Evolutionary conservation across 768 basidiomycete genomes (phyloP), one percentile per base, ranked within the genome.

Genomic region (Amyloporia xantha): DNA sequence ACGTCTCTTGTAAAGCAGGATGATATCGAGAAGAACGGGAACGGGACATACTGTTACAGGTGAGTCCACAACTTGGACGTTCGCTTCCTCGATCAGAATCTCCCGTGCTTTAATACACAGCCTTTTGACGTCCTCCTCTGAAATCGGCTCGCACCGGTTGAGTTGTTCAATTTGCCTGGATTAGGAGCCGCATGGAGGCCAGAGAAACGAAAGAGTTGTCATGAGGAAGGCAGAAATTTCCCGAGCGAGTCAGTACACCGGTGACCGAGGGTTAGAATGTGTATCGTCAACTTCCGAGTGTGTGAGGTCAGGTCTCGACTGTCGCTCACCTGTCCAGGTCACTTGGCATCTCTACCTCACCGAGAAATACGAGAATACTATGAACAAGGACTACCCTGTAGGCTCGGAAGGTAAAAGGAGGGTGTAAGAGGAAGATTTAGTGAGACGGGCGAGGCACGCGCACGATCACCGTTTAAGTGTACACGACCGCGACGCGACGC

Each of bases 1-100:
- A 12, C 39, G 39, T 10, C 45, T 25, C 28, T 13, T 7, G 10
- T 20, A 11, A 13, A 20, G 4, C 27, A 6, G 24, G 43, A 12
- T 24, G 49, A 11, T 17, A 12, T 20, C 15, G 10, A 26, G 17
- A 52, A 36, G 35, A 30, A n/a, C n/a, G n/a, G n/a, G n/a, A n/a
- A n/a, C n/a, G n/a, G 46, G 60, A 71, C 81, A 69, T 70, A 85
- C 93, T 59, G 95, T 97, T 12, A 97, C 93, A 12, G 95, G 95
- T 39, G 92, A 85, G 70, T 97, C 94, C 27, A 98, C 88, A 55
- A 84, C 81, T 65, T 97, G 94, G 1, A 99, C 93, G 64, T 99
- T 99, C 2, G 88, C 95, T 68, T 98, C 95, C 68, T 98, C 95
- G 59, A 97, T 91, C 26, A 97, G 73, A 49, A 97, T 94, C 70